Conservation (phyloP, 164 flowering plant species). For the Piper betle region DNA sequence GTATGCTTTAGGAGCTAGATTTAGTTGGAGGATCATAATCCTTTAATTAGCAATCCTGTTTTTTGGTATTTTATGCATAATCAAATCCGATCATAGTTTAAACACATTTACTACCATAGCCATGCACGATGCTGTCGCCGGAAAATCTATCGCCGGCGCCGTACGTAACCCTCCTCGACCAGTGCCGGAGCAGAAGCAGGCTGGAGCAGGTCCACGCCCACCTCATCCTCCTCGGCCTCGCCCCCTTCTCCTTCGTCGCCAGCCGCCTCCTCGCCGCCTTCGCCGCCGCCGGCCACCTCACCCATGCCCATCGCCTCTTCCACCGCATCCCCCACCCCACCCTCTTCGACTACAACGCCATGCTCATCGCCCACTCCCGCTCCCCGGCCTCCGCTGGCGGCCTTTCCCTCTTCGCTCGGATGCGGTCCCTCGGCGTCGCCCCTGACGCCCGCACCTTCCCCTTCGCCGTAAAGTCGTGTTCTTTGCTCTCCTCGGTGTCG, state of each 20-base stretch:
- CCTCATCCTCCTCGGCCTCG: slow-evolving; percentile 4
- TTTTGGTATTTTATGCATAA: too few relatives aligned
- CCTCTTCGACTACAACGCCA: slow-evolving; percentile 11
- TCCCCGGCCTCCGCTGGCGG: slow-evolving; percentile 8
- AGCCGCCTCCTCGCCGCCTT: slow-evolving; percentile 6
- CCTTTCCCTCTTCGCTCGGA: slow-evolving; percentile 2
- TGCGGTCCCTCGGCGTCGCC: slow-evolving; percentile 1
- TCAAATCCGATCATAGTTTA: too few relatives aligned
- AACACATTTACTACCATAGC: too few relatives aligned
- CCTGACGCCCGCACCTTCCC: slow-evolving; percentile 27
- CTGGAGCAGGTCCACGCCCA: slow-evolving; percentile 12
- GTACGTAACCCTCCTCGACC: slow-evolving; percentile 5
- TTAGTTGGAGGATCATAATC: too few relatives aligned
- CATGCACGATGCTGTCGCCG: too few relatives aligned
- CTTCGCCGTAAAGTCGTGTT: slow-evolving; percentile 31
- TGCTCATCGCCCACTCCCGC: slow-evolving; percentile 8
- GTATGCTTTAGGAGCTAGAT: too few relatives aligned
- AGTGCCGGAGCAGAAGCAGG: slow-evolving; percentile 4
- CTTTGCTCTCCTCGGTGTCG: slow-evolving; percentile 19
- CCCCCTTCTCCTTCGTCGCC: slow-evolving; percentile 6
- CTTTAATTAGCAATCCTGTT: too few relatives aligned
- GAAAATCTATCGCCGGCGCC: not conserved
- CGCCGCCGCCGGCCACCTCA: slow-evolving; percentile 1
- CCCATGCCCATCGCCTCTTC: slow-evolving; percentile 4
- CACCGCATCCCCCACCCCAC: slow-evolving; percentile 6